phyloP scores from a whole-genome alignment of 257 asterid species.

The Ocimum tenuiflorum region DNA sequence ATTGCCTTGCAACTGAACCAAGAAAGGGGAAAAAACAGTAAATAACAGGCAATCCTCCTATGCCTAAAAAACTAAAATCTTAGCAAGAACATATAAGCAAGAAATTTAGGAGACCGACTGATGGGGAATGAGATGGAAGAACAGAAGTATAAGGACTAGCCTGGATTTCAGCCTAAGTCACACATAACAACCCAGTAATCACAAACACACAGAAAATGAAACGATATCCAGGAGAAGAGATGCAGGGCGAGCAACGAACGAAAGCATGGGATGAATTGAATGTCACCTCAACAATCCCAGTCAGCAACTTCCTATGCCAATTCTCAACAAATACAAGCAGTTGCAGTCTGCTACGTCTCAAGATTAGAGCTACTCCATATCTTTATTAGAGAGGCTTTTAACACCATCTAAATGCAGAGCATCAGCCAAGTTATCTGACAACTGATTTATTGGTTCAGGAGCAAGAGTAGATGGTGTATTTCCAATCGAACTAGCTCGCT shows the following conservation, averaged over 20 bases:
- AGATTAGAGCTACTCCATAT: constrained; percentile 34
- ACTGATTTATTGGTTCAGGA: constrained; percentile 62
- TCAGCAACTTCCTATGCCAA: constrained; percentile 32
- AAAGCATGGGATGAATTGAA: constrained; percentile 37
- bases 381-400: constrained; percentile 42
- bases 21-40: constrained; percentile 20
- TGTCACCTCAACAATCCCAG: constrained; percentile 45
- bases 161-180: constrained; percentile 25
- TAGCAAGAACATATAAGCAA: constrained; percentile 22
- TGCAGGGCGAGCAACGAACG: constrained; percentile 15
- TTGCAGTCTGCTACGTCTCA: constrained; percentile 25
- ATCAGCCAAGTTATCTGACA: constrained; percentile 62
- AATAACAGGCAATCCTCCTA: constrained; percentile 25
- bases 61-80: constrained; percentile 37
- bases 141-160: constrained; percentile 20
- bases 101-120: too few species aligned
- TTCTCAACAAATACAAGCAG: constrained; percentile 25
- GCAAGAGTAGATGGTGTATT: constrained; percentile 34
- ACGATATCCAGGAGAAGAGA: constrained; percentile 13
- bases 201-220: constrained; percentile 25
- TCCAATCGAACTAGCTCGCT: constrained; percentile 42
- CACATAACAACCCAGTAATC: constrained; percentile 37
- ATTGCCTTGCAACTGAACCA: constrained; percentile 34
- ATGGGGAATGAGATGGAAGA: background rate
- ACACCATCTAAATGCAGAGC: constrained; percentile 59